These are phyloP conservation scores for Cylindrodendrum hubeiense DNA, from an alignment of 2,329 filamentous ascomycete species.

Conservation along the genomic window DNA sequence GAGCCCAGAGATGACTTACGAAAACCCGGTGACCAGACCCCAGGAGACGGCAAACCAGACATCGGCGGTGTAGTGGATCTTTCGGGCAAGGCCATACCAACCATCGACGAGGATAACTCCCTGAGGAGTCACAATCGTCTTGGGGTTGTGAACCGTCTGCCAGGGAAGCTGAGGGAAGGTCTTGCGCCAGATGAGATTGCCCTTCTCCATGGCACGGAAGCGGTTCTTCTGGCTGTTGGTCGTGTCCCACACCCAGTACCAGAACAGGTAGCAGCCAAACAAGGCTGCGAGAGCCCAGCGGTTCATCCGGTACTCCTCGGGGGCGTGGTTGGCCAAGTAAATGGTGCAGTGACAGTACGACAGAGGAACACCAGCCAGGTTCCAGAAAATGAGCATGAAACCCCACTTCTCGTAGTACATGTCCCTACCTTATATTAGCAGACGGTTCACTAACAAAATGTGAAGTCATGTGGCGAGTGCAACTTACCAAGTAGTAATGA, in stretches of 20 bases:
- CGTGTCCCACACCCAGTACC: conserved; percentile 94
- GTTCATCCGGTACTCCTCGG: conserved; percentile 83
- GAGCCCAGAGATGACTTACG: conserved; percentile 42
- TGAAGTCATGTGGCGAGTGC: not conserved
- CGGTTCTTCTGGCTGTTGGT: conserved; percentile 95
- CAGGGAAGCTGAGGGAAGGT: conserved; percentile 94
- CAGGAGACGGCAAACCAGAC: conserved; percentile 63
- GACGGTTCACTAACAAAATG: not conserved
- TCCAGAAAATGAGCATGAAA: conserved; percentile 99
- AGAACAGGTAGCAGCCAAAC: conserved; percentile 80
- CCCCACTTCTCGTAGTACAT: conserved; percentile 99
- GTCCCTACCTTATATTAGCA: conserved; percentile 62
- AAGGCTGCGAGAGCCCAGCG: conserved; percentile 73
- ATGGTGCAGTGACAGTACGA: conserved; percentile 95
- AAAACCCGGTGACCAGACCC: conserved; percentile 65
- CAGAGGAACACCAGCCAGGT: conserved; percentile 89
- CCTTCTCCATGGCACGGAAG: conserved; percentile 84
- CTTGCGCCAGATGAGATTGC: conserved; percentile 76
- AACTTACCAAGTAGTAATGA: conserved; percentile 80
- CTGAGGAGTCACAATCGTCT: conserved; percentile 78
- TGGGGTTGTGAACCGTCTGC: conserved; percentile 84
- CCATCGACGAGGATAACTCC: conserved; percentile 86
- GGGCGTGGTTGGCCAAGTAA: conserved; percentile 87
- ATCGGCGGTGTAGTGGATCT: conserved; percentile 65
- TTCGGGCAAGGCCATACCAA: conserved; percentile 84